Conservation (phyloP, 2,329 filamentous ascomycete species). For the Aureobasidium pullulans region DNA sequence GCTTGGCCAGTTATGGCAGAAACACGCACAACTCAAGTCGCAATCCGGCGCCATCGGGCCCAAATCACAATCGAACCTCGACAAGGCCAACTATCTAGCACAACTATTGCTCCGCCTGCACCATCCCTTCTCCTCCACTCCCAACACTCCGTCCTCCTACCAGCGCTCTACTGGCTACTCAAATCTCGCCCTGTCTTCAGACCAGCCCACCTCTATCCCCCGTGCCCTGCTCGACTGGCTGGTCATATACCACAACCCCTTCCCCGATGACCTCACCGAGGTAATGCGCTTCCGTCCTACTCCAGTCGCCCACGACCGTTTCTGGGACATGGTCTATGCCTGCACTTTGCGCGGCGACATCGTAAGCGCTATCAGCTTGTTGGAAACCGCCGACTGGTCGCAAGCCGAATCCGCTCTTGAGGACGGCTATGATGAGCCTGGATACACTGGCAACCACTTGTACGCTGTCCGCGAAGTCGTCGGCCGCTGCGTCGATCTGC, state of each 20-base stretch:
- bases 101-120: conserved; percentile 71
- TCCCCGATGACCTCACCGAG: conserved; percentile 58
- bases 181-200: conserved; percentile 13
- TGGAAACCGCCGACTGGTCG: conserved; percentile 71
- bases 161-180: conserved; percentile 15
- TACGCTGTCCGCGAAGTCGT: conserved; percentile 68
- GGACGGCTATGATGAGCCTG: conserved; percentile 53
- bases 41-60: conserved; percentile 28
- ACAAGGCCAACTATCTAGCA: conserved; percentile 73
- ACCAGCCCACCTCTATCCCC: conserved; percentile 50
- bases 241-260: conserved; percentile 64
- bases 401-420: conserved; percentile 56
- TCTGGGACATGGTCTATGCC: conserved; percentile 78
- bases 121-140: conserved; percentile 50
- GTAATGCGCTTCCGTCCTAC: conserved; percentile 60
- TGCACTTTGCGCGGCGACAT: conserved; percentile 70
- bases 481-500: conserved; percentile 58
- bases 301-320: conserved; percentile 67
- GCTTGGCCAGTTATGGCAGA: conserved; percentile 24
- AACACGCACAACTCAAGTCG: conserved; percentile 21
- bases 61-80: conserved; percentile 50
- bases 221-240: conserved; percentile 80
- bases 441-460: conserved; percentile 70
- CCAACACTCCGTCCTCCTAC: conserved; percentile 23
- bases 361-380: conserved; percentile 55